Evolutionary conservation across 2,329 filamentous ascomycete genomes (phyloP), one percentile per base, ranked within the genome.

Genomic region (Colletotrichum sp.): DNA sequence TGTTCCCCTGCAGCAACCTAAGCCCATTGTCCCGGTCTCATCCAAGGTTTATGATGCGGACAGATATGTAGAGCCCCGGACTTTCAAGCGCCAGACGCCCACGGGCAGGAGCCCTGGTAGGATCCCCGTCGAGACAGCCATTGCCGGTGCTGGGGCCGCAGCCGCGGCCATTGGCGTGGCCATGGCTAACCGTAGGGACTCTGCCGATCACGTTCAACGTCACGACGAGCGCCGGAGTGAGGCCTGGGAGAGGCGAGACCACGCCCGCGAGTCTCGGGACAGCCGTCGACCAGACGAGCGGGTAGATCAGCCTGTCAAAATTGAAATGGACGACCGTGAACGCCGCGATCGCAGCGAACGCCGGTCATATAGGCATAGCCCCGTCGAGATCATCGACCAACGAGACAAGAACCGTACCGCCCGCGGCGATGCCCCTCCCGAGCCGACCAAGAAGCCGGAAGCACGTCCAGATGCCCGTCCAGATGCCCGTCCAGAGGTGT

Each of bases 1-100:
- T 0, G 89, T 95, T 36, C 92, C 93, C 13, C 88, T 98, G n/a
- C 94, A 97, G 82, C 95, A 98, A 80, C 96, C 96, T 4, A 93
- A 96, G 79, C 96, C 96, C 3, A 90, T 95, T 75, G 89, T 90
- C 4, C 95, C 95, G 1, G 92, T 98, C 4, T 93, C 93, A 49
- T 90, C 91, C 77, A 90, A 91, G 21, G 89, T 96, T 2, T 95
- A 95, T 79, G 89, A 92, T 64, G 86, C 89, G 39, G 85, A 86
- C 52, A 85, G 83, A 62, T 78, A 85, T 32, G 85, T 85, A 32
- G 87, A 85, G 34, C 82, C 80, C 44, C 84, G 81, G 36, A 83
- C 80, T 18, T 79, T 82, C 13, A 83, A 82, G 68, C 82, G 80
- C 49, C 81, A 80, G 44, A 80, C 81, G 36, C 83, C 86, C n/a